Evolutionary conservation across 2,329 filamentous ascomycete genomes (phyloP), one percentile per base, ranked within the genome.

Genomic region (Blumeria hordei): DNA sequence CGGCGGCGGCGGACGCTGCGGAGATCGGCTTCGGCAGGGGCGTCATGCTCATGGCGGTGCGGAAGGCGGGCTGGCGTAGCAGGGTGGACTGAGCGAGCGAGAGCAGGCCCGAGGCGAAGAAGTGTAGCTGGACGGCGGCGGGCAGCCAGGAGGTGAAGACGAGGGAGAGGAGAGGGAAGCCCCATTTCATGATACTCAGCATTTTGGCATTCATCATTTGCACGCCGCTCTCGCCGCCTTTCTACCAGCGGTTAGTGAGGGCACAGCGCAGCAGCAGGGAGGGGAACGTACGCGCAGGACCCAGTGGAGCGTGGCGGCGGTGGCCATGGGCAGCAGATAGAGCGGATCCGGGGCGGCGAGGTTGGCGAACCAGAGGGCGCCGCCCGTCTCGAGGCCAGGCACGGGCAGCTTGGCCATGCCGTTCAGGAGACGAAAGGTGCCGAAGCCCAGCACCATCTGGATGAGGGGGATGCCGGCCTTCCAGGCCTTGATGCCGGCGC

Each of bases 321-420:
- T 78, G 1, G 73, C 56, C 2, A 78, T 59, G 1, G 92, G 92
- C 35, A 96, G 69, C 43, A 92, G 66, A 61, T 77, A 90, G 62
- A 74, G 81, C 0, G 92, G 90, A 67, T 98, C 92, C 1, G 76
- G 67, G 21, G 79, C 64, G 0, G 86, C 81, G 58, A 98, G 68
- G 66, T 96, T 84, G 1, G 71, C 69, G 60, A 96, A 76, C 92
- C 92, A 98, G 43, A 80, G 69, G 37, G 80, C 69, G 2, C 85
- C 81, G 35, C 84, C 85, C 0, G 69, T 70, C 61, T 85, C 76
- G 59, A 96, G 67, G 0, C 78, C 81, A 0, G 90, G 90, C 5
- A 95, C 86, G 3, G 90, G 90, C 51, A 96, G 70, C 21, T 72
- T 67, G 1, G 78, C 68, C 83, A 94, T 93, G 60, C 74, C 80